These are phyloP conservation scores for Tetrastigma voinierianum DNA, from an alignment of 164 flowering plant species.

Conservation along the genomic window DNA sequence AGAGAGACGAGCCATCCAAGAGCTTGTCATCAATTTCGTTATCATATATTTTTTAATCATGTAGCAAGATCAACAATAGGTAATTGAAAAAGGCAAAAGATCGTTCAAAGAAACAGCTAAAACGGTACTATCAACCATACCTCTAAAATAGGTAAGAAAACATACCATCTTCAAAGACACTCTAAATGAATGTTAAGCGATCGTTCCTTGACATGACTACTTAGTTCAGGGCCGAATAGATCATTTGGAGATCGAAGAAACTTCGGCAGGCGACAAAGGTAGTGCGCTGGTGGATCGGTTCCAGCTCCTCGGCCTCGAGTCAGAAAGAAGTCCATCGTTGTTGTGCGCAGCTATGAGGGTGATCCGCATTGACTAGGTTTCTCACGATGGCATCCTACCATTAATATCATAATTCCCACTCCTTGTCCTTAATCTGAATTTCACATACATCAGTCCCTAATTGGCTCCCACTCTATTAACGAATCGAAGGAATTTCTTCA, in stretches of 20 bases:
- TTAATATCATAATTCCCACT: constrained; percentile 65
- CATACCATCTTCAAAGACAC: constrained; percentile 13
- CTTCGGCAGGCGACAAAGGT: constrained; percentile 30
- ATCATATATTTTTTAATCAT: no score
- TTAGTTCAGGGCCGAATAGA: constrained; percentile 21
- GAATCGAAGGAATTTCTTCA: constrained; percentile 8
- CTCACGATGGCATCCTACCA: constrained; percentile 78
- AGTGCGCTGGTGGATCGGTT: constrained; percentile 13
- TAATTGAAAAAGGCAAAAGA: no score
- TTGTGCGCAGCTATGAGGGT: constrained; percentile 26
- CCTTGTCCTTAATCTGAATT: constrained; percentile 35
- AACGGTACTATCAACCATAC: no score
- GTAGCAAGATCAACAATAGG: no score
- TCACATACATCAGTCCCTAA: constrained; percentile 68
- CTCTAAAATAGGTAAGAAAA: no score
- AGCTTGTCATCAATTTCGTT: no score
- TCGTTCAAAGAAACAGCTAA: no score
- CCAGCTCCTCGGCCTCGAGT: constrained; percentile 34
- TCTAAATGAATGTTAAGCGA: neutral
- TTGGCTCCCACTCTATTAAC: constrained; percentile 58
- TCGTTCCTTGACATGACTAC: constrained; percentile 33
- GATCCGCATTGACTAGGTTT: constrained; percentile 68
- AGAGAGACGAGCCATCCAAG: no score
- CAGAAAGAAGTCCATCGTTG: constrained; percentile 71
- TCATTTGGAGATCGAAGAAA: constrained; percentile 40